A percentile compares a stretch with the other conserved stretches of the same genome.
These are phyloP conservation scores for Barnettozyma vustinii DNA, from an alignment of 805 yeast genomes.

Conservation along the genomic window DNA sequence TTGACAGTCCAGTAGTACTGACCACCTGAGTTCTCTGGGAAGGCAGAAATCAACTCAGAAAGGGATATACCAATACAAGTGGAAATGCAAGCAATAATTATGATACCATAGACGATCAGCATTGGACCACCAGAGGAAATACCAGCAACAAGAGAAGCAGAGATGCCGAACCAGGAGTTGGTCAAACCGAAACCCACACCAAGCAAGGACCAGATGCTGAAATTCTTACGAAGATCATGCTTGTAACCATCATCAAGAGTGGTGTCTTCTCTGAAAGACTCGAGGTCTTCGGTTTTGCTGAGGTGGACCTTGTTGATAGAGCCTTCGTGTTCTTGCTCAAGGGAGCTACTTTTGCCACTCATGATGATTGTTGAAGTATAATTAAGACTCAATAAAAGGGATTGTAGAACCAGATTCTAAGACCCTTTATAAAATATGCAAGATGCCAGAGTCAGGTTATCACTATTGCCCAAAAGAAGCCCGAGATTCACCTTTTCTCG, in stretches of 20 bases:
- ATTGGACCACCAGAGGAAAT: constrained; percentile 52
- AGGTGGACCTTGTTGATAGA: not conserved
- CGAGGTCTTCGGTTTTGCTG: not conserved
- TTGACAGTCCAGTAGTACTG: constrained; percentile 53
- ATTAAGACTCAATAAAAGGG: not conserved
- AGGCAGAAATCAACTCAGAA: constrained; percentile 45
- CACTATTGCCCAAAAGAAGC: not conserved
- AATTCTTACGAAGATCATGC: constrained; percentile 24
- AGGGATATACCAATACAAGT: constrained; percentile 42
- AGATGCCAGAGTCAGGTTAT: not conserved
- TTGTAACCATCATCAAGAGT: constrained; percentile 13
- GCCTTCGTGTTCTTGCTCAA: not conserved
- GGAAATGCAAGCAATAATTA: constrained; percentile 44
- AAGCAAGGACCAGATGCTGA: constrained; percentile 39
- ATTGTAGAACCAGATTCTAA: not conserved
- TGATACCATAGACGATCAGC: constrained; percentile 49
- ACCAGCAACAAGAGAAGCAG: constrained; percentile 50
- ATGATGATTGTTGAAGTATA: not conserved
- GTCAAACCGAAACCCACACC: constrained; percentile 57
- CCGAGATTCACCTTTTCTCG: not conserved
- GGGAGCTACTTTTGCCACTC: not conserved
- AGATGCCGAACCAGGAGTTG: constrained; percentile 55
- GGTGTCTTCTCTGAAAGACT: not conserved
- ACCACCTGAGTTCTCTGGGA: constrained; percentile 50
- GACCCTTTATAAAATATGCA: no score